Percentiles rank a stretch among this genome's conserved stretches.
These are phyloP conservation scores for Kwoniella dendrophila DNA, from an alignment of 768 basidiomycete species.

Conservation along the genomic window DNA sequence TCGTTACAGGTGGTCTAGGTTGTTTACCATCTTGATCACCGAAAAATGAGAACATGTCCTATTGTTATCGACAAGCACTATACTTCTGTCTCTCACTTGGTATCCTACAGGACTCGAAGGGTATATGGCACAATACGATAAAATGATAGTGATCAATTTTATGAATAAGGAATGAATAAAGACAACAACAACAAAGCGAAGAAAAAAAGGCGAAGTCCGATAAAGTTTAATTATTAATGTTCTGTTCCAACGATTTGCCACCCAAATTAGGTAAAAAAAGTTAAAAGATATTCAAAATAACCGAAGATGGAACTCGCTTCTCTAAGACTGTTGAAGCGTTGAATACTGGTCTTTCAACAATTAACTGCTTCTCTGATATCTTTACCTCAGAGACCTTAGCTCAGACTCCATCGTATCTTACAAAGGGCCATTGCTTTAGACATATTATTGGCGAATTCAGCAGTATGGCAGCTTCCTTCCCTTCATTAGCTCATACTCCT, in stretches of 20 bases:
- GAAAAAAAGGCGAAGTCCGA: neutral
- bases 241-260: conserved; percentile 17
- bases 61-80: neutral
- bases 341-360: no score
- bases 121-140: no score
- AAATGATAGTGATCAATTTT: neutral
- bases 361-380: no score
- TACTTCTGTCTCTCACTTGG: no score
- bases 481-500: conserved; percentile 26
- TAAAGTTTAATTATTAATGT: neutral
- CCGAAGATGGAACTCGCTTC: no score
- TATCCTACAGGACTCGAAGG: no score
- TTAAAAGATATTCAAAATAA: neutral
- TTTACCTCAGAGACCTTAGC: no score
- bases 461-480: conserved; percentile 28
- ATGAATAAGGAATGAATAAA: no score
- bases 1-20: conserved; percentile 12
- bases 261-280: conserved; percentile 15
- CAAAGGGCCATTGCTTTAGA: no score
- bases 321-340: no score
- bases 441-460: no score
- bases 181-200: neutral
- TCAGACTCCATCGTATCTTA: no score
- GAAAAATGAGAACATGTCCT: conserved; percentile 34
- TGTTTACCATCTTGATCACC: conserved; percentile 19